Evolutionary conservation across 164 flowering plant species (phyloP).

Genomic region (Platanus orientalis): DNA sequence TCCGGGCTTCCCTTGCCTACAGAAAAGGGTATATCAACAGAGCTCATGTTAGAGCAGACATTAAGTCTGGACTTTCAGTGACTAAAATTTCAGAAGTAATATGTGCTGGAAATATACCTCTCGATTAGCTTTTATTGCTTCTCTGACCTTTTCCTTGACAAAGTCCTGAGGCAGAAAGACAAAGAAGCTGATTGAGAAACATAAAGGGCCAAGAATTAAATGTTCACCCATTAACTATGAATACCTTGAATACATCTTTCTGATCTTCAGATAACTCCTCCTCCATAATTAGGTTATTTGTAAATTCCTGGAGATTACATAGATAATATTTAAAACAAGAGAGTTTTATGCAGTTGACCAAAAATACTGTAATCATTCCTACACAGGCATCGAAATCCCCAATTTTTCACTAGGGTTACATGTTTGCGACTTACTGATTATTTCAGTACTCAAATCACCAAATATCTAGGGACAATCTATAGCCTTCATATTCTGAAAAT

Average conservation of each 20-base stretch:
- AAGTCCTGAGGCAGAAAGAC: slow-evolving; percentile 44
- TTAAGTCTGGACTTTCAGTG: neutral
- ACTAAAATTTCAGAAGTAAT: neutral
- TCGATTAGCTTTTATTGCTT: slow-evolving; percentile 71
- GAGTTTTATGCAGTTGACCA: too few species aligned
- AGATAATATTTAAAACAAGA: neutral
- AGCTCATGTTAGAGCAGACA: neutral
- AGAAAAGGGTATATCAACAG: slow-evolving; percentile 6
- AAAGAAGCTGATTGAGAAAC: neutral
- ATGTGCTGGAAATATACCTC: slow-evolving; percentile 45
- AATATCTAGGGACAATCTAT: too few species aligned
- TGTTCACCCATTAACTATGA: slow-evolving; percentile 1
- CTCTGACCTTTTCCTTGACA: slow-evolving; percentile 78
- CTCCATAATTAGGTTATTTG: slow-evolving; percentile 52
- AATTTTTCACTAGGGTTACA: neutral
- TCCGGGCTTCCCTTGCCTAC: slow-evolving; percentile 85
- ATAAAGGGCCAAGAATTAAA: neutral
- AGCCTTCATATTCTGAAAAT: neutral
- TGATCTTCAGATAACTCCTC: slow-evolving; percentile 68
- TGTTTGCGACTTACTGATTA: neutral
- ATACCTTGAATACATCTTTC: slow-evolving; percentile 80
- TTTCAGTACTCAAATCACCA: neutral
- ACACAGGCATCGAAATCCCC: too few species aligned
- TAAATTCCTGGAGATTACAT: slow-evolving; percentile 55
- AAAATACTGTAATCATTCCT: too few species aligned